A percentile compares a stretch with the other conserved stretches of the same genome.
These are phyloP conservation scores for Rosa persica DNA, from an alignment of 306 rosid species.

Conservation along the genomic window DNA sequence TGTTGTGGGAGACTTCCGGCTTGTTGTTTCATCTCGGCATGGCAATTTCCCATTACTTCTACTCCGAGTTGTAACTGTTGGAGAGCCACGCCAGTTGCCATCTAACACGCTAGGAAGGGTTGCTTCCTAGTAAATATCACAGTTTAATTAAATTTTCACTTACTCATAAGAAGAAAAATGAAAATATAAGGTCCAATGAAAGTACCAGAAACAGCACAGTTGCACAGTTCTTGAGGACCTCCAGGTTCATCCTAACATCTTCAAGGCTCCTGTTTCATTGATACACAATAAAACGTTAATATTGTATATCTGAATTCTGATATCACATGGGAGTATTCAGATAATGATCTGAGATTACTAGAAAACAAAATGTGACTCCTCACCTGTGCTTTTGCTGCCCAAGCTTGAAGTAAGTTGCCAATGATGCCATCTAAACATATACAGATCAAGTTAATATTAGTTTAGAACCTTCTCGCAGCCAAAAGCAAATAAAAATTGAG, in stretches of 20 bases:
- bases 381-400: conserved; percentile 95
- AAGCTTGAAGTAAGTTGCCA: conserved; percentile 83
- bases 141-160: neutral
- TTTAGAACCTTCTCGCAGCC: neutral
- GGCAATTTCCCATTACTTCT: conserved; percentile 59
- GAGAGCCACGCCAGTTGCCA: conserved; percentile 45
- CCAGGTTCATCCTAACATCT: conserved; percentile 98
- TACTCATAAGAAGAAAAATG: neutral
- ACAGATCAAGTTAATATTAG: neutral
- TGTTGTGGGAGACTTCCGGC: conserved; percentile 65
- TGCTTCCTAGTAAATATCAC: conserved; percentile 55
- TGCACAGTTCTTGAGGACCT: conserved; percentile 92
- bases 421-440: conserved; percentile 76
- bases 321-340: neutral
- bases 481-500: neutral
- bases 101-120: conserved; percentile 66
- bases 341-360: neutral
- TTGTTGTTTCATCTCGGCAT: conserved; percentile 51
- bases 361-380: neutral
- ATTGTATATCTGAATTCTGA: neutral
- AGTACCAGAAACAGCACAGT: conserved; percentile 88
- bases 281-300: neutral
- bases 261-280: conserved; percentile 72
- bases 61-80: conserved; percentile 65
- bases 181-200: neutral